Conservation (phyloP, 2,329 filamentous ascomycete species). For the Cordyceps pruinosa region DNA sequence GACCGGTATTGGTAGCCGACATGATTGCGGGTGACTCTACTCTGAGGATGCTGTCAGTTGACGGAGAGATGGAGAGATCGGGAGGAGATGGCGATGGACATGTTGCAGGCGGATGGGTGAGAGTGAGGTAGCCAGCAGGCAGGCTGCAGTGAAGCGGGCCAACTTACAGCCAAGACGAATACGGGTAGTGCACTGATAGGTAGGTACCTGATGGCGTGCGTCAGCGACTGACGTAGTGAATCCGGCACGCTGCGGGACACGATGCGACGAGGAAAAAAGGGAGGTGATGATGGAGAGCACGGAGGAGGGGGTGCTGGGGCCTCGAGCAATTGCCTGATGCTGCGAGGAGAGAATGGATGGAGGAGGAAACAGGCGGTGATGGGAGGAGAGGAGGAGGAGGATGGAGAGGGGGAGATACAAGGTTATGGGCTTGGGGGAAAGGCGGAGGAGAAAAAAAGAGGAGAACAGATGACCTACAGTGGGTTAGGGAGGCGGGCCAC, state of each 20-base stretch:
- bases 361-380: constrained; percentile 9
- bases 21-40: not conserved
- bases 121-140: not conserved
- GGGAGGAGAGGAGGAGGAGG: constrained; percentile 1
- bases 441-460: constrained; percentile 11
- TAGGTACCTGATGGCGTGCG: not conserved
- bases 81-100: too few relatives aligned
- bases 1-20: constrained; percentile 12
- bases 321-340: not conserved
- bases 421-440: constrained; percentile 1
- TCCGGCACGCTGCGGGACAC: not conserved
- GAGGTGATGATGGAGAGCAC: not conserved
- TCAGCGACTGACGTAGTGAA: constrained; percentile 7
- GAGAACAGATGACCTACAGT: not conserved
- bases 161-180: constrained; percentile 8
- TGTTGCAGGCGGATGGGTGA: not conserved
- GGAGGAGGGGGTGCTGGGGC: not conserved
- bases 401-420: constrained; percentile 6
- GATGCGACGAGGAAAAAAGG: not conserved
- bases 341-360: not conserved
- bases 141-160: constrained; percentile 6
- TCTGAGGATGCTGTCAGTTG: not conserved
- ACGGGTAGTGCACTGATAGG: not conserved
- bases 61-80: not conserved
- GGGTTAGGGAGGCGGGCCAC: not conserved